Conservation (phyloP, 2,329 filamentous ascomycete genomes). For the Fusarium albosuccineum region DNA sequence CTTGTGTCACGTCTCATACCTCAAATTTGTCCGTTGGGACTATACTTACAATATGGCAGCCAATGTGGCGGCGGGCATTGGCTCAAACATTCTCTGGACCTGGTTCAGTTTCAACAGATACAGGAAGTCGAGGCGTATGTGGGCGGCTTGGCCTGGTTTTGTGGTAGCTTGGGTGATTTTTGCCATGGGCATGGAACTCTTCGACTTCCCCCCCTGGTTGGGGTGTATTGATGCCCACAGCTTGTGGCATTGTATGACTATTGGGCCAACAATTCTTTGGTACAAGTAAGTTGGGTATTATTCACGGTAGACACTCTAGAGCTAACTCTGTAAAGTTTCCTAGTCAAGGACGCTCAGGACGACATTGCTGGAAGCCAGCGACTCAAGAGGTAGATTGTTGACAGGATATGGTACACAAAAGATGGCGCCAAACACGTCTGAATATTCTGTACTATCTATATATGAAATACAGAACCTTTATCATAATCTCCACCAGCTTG, state of each 20-base stretch:
- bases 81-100: constrained; percentile 88
- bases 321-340: constrained; percentile 71
- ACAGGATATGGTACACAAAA: background rate
- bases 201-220: constrained; percentile 90
- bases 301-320: background rate
- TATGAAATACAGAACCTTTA: background rate
- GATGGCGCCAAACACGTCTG: background rate
- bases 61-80: constrained; percentile 84
- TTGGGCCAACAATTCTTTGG: constrained; percentile 88
- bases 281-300: constrained; percentile 82
- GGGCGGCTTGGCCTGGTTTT: constrained; percentile 91
- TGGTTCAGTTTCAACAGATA: constrained; percentile 85
- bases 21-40: constrained; percentile 90
- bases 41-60: constrained; percentile 99
- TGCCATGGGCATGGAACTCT: constrained; percentile 94
- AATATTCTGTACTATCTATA: constrained; percentile 1
- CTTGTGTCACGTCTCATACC: constrained; percentile 81
- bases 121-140: constrained; percentile 75
- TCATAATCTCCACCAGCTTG: background rate
- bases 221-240: constrained; percentile 93
- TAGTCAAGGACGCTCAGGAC: constrained; percentile 86
- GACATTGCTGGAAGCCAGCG: constrained; percentile 78
- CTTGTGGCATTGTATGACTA: constrained; percentile 95
- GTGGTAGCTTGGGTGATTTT: constrained; percentile 92
- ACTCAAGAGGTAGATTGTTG: constrained; percentile 64